Conservation (phyloP, 2,329 filamentous ascomycete species). For the Ascochyta pisi region DNA sequence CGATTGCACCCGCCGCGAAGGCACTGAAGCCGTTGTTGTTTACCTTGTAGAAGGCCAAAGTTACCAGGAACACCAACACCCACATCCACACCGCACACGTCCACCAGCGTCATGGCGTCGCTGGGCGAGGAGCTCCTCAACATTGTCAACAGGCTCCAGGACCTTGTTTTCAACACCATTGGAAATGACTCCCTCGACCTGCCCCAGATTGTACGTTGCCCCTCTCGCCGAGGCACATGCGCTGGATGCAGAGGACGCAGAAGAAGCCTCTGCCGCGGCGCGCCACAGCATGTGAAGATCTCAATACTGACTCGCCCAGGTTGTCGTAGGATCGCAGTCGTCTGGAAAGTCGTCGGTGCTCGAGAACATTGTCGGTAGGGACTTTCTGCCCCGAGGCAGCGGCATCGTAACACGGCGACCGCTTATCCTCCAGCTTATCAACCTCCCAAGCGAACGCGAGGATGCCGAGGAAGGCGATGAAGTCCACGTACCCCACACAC, state of each 20-base stretch:
- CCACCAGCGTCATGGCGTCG: conserved; percentile 73
- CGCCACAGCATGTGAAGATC: conserved; percentile 2
- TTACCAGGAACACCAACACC: conserved; percentile 25
- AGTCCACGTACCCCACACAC: conserved; percentile 74
- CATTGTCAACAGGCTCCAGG: conserved; percentile 98
- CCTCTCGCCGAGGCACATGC: conserved; percentile 21
- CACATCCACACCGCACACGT: conserved; percentile 5
- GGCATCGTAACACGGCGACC: conserved; percentile 95
- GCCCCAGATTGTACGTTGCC: conserved; percentile 94
- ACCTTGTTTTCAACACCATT: conserved; percentile 99
- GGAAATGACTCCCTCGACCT: conserved; percentile 97
- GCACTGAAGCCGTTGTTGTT: conserved; percentile 28
- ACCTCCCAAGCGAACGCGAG: conserved; percentile 77
- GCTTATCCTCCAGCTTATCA: conserved; percentile 97
- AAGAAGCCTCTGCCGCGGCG: conserved; percentile 13
- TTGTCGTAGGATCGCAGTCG: conserved; percentile 97
- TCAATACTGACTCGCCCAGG: conserved; percentile 61
- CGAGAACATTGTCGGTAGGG: conserved; percentile 97
- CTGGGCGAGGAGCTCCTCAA: conserved; percentile 94
- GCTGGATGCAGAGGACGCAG: conserved; percentile 14
- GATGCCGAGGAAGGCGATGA: conserved; percentile 73
- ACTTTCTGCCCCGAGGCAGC: conserved; percentile 94
- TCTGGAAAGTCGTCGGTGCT: conserved; percentile 98
- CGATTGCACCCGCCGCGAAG: conserved; percentile 11
- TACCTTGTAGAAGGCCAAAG: conserved; percentile 24